Evolutionary conservation across 2,329 filamentous ascomycete genomes (phyloP), one percentile per base, ranked within the genome.

Genomic region (Penicillium corylophilum): DNA sequence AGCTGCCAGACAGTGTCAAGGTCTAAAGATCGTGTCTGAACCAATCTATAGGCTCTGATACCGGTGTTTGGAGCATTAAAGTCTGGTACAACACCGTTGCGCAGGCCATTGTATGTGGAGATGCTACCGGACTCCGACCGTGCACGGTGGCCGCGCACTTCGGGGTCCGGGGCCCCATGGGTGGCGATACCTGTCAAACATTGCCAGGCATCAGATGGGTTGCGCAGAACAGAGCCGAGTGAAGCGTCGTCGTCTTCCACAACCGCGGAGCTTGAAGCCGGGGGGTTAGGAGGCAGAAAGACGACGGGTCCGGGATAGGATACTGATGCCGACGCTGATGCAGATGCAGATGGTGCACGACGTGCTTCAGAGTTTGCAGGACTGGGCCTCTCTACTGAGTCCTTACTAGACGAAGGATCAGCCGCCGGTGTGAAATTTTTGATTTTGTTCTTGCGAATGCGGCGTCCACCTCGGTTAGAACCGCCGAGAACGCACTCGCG

Each of bases 401-500:
- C 57, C 39, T 66, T 67, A 23, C 57, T 63, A 5, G 62, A 51
- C 3, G 65, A 52, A 7, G 56, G 29, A 40, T 58, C 64, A 18
- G 53, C 53, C 26, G 61, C 56, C 1, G 67, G 65, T 2, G 67
- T 69, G 38, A 70, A 65, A 33, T 67, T 65, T 45, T 71, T 68
- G 42, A 70, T 69, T 56, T 71, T 75, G 62, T 80, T 81, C 62
- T 81, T 82, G 47, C 81, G 77, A 51, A 83, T 77, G 42, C 82
- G 76, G 49, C 81, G 75, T 13, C 82, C 82, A 41, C 82, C 82
- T 48, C 82, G 78, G 62, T 84, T 84, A 43, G 80, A 82, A 40
- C 79, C 78, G 7, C 81, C 82, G 18, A 84, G 74, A 10, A 84
- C 75, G 64, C 82, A 85, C 54, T 84, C 80, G 46, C 80, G 79